phyloP scores from a whole-genome alignment of 2,329 filamentous ascomycete species.

The Apiospora marii region DNA sequence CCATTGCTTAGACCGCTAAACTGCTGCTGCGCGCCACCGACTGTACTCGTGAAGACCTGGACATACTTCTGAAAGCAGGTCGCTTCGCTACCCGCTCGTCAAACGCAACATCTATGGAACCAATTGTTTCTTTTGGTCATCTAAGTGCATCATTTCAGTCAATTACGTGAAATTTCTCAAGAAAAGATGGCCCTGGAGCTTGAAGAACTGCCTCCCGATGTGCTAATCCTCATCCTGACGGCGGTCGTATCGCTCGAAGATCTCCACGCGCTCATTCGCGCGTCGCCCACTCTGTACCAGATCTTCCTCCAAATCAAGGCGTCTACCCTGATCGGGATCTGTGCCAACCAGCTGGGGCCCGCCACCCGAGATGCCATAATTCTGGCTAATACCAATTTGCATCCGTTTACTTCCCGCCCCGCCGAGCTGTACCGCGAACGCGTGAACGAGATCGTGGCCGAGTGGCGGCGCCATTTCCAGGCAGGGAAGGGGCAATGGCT shows the following conservation, averaged over 20 bases:
- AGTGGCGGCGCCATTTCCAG: neutral
- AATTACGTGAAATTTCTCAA: neutral
- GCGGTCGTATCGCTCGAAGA: constrained; percentile 6
- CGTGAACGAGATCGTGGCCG: neutral
- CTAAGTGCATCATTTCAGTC: too few species aligned
- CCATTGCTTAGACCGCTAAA: neutral
- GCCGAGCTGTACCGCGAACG: neutral
- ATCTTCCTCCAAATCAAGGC: neutral
- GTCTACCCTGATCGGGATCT: neutral
- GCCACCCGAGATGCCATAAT: neutral
- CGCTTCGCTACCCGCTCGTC: too few species aligned
- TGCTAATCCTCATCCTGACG: neutral
- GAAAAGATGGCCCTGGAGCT: neutral
- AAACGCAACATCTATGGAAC: too few species aligned
- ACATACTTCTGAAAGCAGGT: neutral
- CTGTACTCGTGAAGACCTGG: neutral
- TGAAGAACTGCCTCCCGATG: neutral
- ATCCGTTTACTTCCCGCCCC: neutral
- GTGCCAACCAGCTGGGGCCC: neutral
- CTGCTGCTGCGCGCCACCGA: too few species aligned
- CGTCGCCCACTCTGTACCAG: neutral
- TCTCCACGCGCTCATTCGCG: constrained; percentile 1
- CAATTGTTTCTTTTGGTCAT: too few species aligned
- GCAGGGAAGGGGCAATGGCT: neutral
- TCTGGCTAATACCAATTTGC: neutral